These are phyloP conservation scores for Metschnikowia peoriensis DNA, from an alignment of 805 yeast species.

Conservation along the genomic window DNA sequence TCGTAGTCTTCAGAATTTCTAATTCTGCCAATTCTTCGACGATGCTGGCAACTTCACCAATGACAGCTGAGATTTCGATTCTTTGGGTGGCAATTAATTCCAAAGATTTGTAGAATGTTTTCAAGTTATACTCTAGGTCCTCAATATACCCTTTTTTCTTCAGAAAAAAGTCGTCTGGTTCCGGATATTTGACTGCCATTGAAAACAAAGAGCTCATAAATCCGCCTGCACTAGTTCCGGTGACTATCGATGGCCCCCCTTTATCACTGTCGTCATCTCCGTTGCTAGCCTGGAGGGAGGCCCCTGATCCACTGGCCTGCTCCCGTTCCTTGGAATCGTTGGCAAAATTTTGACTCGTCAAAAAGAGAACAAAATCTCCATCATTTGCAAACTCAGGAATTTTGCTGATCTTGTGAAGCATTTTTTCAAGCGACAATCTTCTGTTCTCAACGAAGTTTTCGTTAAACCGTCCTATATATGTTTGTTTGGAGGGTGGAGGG, in stretches of 20 bases:
- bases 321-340: slow-evolving; percentile 72
- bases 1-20: slow-evolving; percentile 67
- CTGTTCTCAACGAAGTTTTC: slow-evolving; percentile 87
- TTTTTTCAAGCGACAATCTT: slow-evolving; percentile 77
- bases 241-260: slow-evolving; percentile 16
- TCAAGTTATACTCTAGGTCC: slow-evolving; percentile 68
- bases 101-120: slow-evolving; percentile 63
- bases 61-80: slow-evolving; percentile 63
- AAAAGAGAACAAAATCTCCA: slow-evolving; percentile 71
- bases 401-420: slow-evolving; percentile 71
- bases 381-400: slow-evolving; percentile 62
- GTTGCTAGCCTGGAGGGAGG: slow-evolving; percentile 39
- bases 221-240: slow-evolving; percentile 44
- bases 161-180: slow-evolving; percentile 75
- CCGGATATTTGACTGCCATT: slow-evolving; percentile 63
- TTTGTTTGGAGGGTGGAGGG: slow-evolving; percentile 91
- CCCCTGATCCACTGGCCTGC: slow-evolving; percentile 52
- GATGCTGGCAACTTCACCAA: slow-evolving; percentile 61
- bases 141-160: slow-evolving; percentile 70
- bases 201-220: slow-evolving; percentile 73
- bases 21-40: slow-evolving; percentile 63
- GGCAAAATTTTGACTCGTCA: slow-evolving; percentile 69
- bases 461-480: slow-evolving; percentile 87
- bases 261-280: slow-evolving; percentile 37
- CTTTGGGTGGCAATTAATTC: slow-evolving; percentile 76